These are phyloP conservation scores for Podaxis mareebaensis DNA, from an alignment of 768 basidiomycete species.

Conservation along the genomic window DNA sequence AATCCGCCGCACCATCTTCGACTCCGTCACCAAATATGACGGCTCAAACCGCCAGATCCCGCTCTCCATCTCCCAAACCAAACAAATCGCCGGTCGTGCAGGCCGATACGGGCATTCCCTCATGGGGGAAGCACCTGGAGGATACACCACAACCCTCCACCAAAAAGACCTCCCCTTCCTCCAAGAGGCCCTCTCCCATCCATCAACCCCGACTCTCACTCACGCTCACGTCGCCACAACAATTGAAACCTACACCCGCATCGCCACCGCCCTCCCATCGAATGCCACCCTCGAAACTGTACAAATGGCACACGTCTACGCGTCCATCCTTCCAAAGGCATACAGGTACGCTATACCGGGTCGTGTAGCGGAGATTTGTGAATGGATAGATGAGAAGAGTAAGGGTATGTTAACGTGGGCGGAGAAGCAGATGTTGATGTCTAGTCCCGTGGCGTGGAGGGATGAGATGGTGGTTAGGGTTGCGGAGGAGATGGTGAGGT, in stretches of 20 bases:
- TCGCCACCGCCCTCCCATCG: constrained; percentile 43
- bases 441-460: constrained; percentile 57
- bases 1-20: constrained; percentile 28
- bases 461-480: constrained; percentile 33
- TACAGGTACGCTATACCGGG: constrained; percentile 36
- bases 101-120: constrained; percentile 19
- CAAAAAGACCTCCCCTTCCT: constrained; percentile 36
- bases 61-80: constrained; percentile 20
- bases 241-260: constrained; percentile 15
- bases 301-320: constrained; percentile 48
- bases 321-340: constrained; percentile 43
- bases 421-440: constrained; percentile 46
- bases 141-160: constrained; percentile 18
- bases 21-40: constrained; percentile 13
- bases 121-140: constrained; percentile 13
- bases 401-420: constrained; percentile 32
- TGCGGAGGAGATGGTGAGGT: constrained; percentile 10
- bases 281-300: constrained; percentile 41
- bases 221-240: constrained; percentile 48
- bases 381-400: constrained; percentile 35
- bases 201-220: constrained; percentile 45
- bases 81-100: constrained; percentile 22
- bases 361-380: constrained; percentile 29
- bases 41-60: background rate
- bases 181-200: constrained; percentile 49